These are phyloP conservation scores for Plasmodium gonderi DNA, from an alignment of 169 alveolate genomes.

Conservation along the genomic window DNA sequence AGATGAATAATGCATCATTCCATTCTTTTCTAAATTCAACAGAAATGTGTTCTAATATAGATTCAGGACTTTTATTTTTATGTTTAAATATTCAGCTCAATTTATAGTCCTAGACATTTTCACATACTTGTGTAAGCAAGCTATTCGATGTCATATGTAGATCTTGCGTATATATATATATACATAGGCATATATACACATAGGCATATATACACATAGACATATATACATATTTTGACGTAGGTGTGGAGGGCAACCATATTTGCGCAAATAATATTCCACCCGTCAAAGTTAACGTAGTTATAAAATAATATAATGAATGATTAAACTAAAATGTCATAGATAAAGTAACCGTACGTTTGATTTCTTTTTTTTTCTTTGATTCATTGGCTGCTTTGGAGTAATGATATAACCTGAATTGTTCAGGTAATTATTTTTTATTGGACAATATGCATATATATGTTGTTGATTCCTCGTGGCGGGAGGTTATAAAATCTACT, in stretches of 20 bases:
- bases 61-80: neutral
- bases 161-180: neutral
- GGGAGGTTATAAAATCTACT: too few relatives aligned
- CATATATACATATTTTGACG: neutral
- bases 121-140: neutral
- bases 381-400: neutral
- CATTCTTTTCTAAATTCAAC: neutral
- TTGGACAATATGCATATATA: neutral
- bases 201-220: neutral
- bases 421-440: neutral
- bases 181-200: neutral
- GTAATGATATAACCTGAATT: neutral
- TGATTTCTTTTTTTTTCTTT: neutral
- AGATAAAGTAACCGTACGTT: neutral
- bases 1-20: neutral
- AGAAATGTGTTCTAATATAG: neutral
- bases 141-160: neutral
- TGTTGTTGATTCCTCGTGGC: too few relatives aligned
- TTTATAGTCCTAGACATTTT: neutral
- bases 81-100: neutral
- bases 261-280: neutral
- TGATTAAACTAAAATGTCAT: neutral
- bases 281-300: neutral
- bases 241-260: neutral
- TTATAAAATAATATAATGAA: neutral